Conservation (phyloP, 805 yeast species). For the Saccharomycopsis javanensis region DNA sequence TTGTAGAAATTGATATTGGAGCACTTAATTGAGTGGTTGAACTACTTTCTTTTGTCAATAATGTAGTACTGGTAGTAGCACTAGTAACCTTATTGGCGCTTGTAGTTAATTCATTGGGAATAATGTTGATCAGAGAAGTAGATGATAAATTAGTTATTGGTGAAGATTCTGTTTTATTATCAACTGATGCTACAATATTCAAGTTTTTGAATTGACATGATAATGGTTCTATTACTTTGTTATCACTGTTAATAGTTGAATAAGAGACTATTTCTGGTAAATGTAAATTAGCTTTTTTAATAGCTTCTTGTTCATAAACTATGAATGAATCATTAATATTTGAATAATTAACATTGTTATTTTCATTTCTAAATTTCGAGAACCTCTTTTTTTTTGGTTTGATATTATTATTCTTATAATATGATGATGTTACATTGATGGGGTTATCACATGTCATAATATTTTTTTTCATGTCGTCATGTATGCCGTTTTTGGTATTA, state of each 20-base stretch:
- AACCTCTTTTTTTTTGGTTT: neutral
- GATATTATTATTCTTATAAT: neutral
- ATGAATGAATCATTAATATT: neutral
- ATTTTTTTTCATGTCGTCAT: neutral
- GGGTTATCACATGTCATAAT: neutral
- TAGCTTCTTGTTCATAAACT: neutral
- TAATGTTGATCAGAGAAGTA: neutral
- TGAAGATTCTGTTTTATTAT: neutral
- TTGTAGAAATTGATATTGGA: neutral
- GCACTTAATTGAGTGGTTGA: neutral
- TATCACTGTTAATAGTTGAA: neutral
- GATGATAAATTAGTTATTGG: neutral
- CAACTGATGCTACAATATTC: neutral
- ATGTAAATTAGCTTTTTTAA: neutral
- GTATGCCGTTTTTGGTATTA: neutral
- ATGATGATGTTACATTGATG: neutral
- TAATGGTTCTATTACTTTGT: neutral
- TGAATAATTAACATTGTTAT: neutral
- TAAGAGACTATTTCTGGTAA: neutral
- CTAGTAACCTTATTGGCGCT: neutral
- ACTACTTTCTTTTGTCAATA: neutral
- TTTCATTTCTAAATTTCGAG: neutral
- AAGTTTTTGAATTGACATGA: neutral
- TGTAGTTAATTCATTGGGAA: neutral
- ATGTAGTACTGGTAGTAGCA: neutral